Evolutionary conservation across 345 rosid species (phyloP).

Genomic region (Brassica juncea): DNA sequence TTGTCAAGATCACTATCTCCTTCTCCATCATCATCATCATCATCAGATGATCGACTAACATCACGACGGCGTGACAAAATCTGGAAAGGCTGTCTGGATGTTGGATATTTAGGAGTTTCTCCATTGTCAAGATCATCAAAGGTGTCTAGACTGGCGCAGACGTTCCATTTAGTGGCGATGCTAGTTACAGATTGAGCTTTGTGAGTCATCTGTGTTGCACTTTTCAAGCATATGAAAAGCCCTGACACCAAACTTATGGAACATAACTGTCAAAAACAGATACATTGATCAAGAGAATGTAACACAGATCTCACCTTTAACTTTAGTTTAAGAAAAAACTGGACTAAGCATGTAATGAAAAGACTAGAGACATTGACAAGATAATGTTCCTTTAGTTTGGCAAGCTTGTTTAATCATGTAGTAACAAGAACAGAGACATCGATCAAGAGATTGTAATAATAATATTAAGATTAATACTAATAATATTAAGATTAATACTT

Average conservation of each 20-base stretch:
- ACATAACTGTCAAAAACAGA: constrained; percentile 57
- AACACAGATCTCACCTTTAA: neutral
- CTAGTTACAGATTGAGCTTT: constrained; percentile 74
- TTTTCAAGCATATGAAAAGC: constrained; percentile 75
- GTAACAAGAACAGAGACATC: too few species aligned
- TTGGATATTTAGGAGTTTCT: constrained; percentile 54
- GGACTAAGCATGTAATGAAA: neutral
- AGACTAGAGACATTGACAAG: neutral
- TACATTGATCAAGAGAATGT: constrained; percentile 4
- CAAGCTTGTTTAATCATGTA: too few species aligned
- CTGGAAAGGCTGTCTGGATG: constrained; percentile 14
- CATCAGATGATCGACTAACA: constrained; percentile 46
- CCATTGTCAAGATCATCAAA: constrained; percentile 57
- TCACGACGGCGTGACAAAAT: constrained; percentile 38
- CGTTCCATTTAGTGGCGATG: constrained; percentile 85
- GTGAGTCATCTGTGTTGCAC: constrained; percentile 82
- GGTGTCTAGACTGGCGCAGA: constrained; percentile 68
- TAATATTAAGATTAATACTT: too few species aligned
- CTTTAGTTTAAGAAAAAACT: neutral
- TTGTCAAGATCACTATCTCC: constrained; percentile 62
- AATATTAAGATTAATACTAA: too few species aligned
- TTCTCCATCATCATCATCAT: constrained; percentile 65
- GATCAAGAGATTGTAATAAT: too few species aligned
- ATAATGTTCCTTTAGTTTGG: too few species aligned
- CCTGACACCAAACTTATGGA: constrained; percentile 78